Base-by-base conservation (phyloP, 78 protist genomes). In the Polysphondylium violaceum region DNA sequence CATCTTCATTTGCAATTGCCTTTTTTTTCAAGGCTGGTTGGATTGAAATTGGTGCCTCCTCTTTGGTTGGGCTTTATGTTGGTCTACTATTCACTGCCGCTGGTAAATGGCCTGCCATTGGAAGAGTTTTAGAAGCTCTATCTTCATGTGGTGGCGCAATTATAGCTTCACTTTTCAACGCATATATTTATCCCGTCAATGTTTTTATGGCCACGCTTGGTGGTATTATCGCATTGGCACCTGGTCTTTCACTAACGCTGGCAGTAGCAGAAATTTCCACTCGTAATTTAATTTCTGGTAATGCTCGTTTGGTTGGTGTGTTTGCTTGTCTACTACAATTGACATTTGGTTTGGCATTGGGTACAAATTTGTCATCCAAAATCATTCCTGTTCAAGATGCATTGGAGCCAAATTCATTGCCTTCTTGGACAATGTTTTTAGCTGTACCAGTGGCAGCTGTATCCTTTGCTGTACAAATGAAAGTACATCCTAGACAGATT, bases 361-460 rank as follows among this genome's bases (percentile, higher is more conserved):
- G 91, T 17, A 83, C 91, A 8, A 72, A 50, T 4, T 14, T 83
- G 6, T 67, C 79, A 3, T 51, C 74, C 0, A 83, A 67, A 3
- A 33, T 83, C 19, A n/a, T 83, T 11, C 91, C 91, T 1, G 29
- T 69, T 23, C 91, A 50, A 59, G 58, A 33, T 1, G 91, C 67
- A n/a, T 29, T 83, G 0, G 36, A 36, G 5, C 91, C 77, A 59
- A n/a, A 19, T 2, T 33, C 74, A 12, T 72, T 83, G n/a, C 91
- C 91, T 1, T 9, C 59, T 8, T 83, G 91, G 91, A 83, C 73
- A n/a, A 83, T 83, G 91, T 83, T 83, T 58, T 69, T 83, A 31
- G 91, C 91, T 0, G 79, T 83, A n/a, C 91, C 91, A 47, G 14
- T 83, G 17, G 91, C 91, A 7, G 91, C 91, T n/a, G 51, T 83